Evolutionary conservation across 139 green algal species (phyloP), one percentile per base, ranked within the genome.

Genomic region (Raphidocelis subcapitata): DNA sequence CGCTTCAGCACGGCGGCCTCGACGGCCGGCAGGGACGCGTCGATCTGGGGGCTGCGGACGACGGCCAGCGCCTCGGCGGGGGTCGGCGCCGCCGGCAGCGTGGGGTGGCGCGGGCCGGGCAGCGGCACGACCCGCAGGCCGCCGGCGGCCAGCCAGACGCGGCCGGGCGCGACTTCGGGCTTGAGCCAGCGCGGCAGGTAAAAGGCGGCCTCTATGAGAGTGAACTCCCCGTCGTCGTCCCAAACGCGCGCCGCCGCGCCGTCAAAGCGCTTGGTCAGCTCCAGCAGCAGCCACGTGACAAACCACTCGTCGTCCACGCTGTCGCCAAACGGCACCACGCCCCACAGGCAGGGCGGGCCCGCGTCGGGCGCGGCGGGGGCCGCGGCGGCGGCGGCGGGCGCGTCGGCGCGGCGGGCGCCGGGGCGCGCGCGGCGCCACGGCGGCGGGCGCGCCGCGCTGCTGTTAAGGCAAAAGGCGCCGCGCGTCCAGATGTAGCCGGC

Each of bases 151-250:
- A 97, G 72, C 92, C 90, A 96, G 37, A 97, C 81, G 2, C 92
- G 78, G 83, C 93, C 88, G 54, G 62, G 64, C n/a, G 72, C 62
- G 0, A 65, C 83, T 51, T 94, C 87, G 2, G 91, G 91, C 67
- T 89, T 92, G 1, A 93, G 75, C 89, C 91, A 94, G 26, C 83
- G 77, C 0, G 95, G 94, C 68, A 99, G 77, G 0, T 72, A 62
- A 57, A 95, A 92, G 1, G 94, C 94, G 5, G 84, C 80, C 70
- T 99, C 95, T 33, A 99, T 97, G 15, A 99, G 85, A 66, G 98
- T 65, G 73, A 99, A 98, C 56, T 99, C 88, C 3, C 95, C 95
- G 70, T 99, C 95, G 56, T 93, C 91, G 79, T 99, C 95, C 88
- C 90, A 97, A 36, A 93, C 74, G 47, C 85, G 81, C 0, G 67